Conservation (phyloP, 1,284 basidiomycete genomes). For the Ceratobasidium papillatum region DNA sequence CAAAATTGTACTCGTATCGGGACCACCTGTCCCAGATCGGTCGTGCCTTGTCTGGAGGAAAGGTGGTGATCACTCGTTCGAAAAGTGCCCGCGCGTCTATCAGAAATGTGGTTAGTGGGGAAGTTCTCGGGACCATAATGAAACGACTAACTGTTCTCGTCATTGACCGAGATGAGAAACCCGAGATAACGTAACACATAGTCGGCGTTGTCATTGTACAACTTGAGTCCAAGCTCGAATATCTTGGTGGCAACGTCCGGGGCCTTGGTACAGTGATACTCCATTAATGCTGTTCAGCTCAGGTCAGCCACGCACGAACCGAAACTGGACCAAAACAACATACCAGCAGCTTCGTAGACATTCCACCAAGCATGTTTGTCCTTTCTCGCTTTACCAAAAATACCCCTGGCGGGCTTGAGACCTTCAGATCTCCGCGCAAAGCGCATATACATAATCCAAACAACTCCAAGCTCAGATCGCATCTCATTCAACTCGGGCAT, state of each 20-base stretch:
- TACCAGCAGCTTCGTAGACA: conserved; percentile 91
- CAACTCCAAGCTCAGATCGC: conserved; percentile 58
- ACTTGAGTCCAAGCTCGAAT: conserved; percentile 93
- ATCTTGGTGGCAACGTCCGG: conserved; percentile 87
- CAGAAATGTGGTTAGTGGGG: conserved; percentile 30
- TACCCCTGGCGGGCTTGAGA: conserved; percentile 75
- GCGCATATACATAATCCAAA: conserved; percentile 89
- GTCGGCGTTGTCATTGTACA: conserved; percentile 83
- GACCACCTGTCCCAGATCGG: conserved; percentile 97
- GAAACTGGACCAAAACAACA: conserved; percentile 47
- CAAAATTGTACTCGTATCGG: conserved; percentile 94
- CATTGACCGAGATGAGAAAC: conserved; percentile 94
- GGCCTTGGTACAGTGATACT: conserved; percentile 94
- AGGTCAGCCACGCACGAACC: neutral
- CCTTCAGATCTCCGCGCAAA: conserved; percentile 89
- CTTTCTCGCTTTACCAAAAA: conserved; percentile 88
- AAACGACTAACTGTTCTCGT: conserved; percentile 82
- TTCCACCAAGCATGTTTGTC: conserved; percentile 91
- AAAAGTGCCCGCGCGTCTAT: conserved; percentile 95
- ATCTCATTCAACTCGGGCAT: conserved; percentile 58
- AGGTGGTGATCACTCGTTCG: conserved; percentile 84
- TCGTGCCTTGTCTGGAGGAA: conserved; percentile 81
- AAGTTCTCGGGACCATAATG: neutral
- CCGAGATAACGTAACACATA: conserved; percentile 90
- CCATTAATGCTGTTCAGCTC: conserved; percentile 79